Evolutionary conservation across 2,329 filamentous ascomycete species (phyloP).

Genomic region (Canariomyces notabilis): DNA sequence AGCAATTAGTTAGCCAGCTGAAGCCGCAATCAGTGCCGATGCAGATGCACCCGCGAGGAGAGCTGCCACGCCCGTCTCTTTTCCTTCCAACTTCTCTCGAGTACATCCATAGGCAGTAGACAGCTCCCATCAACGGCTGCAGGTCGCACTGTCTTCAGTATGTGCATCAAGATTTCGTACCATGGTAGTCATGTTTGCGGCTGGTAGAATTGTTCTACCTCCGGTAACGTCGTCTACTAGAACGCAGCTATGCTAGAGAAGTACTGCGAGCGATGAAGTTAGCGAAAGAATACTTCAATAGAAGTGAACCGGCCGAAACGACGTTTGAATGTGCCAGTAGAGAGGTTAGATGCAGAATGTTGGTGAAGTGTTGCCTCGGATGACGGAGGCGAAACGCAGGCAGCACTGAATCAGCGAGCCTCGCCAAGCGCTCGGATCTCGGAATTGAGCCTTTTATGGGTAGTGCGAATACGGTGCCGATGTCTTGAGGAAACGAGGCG

Average conservation of each 20-base stretch:
- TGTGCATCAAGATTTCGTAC: conserved; percentile 31
- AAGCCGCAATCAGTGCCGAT: not conserved
- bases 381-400: conserved; percentile 1
- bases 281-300: not conserved
- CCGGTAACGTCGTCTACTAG: not conserved
- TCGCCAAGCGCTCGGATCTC: conserved; percentile 7
- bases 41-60: not conserved
- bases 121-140: not conserved
- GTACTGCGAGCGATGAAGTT: not conserved
- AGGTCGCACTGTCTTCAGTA: not conserved
- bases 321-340: not conserved
- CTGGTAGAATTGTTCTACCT: not conserved
- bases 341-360: conserved; percentile 13
- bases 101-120: not conserved
- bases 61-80: not conserved
- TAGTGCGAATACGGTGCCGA: not conserved
- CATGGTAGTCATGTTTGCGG: conserved; percentile 47
- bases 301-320: not conserved
- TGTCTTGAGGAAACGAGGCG: not conserved
- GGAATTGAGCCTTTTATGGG: conserved; percentile 9
- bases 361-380: conserved; percentile 9
- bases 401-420: not conserved
- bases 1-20: conserved; percentile 14
- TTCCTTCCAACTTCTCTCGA: too few relatives aligned
- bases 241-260: not conserved